Base-by-base conservation (phyloP, 2,329 filamentous ascomycete species). In the Pleurostoma richardsiae region DNA sequence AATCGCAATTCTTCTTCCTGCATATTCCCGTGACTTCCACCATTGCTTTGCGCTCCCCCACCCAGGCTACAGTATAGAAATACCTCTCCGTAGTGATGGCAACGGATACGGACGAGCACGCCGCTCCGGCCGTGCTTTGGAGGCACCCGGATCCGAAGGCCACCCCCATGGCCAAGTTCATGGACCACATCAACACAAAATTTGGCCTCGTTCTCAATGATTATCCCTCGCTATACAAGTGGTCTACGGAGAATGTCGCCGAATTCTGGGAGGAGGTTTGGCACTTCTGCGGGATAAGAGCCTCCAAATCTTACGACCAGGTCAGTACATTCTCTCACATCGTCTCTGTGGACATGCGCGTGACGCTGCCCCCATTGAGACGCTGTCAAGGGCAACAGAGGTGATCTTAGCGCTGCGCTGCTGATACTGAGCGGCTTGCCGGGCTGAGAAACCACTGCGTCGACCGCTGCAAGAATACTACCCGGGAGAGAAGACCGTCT, bases 241-340 rank as follows among this genome's bases (percentile, higher is more conserved):
- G 92, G 92, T 96, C 90, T 54, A 77, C 94, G 52, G 79, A 85
- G 6, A 75, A 92, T 56, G 76, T 90, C 6, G 76, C 82, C 28
- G 70, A 76, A 2, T 95, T 96, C 64, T 97, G 92, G 92, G 82
- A 79, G 43, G 85, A 90, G 46, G 79, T 90, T 7, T 96, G 91
- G 91, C 74, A 87, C 39, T 91, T 86, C 65, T 87, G 87, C 3
- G 86, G 86, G 40, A 77, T 97, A 55, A 82, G 75, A 52, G 81
- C 88, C 4, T 86, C 86, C 28, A 73, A 71, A 57, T 65, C 72
- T 6, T 91, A 80, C 61, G 69, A 75, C 29, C 64, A 78, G 68
- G 85, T 88, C 61, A 49, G 70, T 66, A 43, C 54, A 33, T 38
- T 6, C 31, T 47, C 39, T 30, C 6, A 10, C 26, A 8, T 30